Evolutionary conservation across 2,329 filamentous ascomycete genomes (phyloP), one percentile per base, ranked within the genome.

Genomic region (Paraphoma sp.): DNA sequence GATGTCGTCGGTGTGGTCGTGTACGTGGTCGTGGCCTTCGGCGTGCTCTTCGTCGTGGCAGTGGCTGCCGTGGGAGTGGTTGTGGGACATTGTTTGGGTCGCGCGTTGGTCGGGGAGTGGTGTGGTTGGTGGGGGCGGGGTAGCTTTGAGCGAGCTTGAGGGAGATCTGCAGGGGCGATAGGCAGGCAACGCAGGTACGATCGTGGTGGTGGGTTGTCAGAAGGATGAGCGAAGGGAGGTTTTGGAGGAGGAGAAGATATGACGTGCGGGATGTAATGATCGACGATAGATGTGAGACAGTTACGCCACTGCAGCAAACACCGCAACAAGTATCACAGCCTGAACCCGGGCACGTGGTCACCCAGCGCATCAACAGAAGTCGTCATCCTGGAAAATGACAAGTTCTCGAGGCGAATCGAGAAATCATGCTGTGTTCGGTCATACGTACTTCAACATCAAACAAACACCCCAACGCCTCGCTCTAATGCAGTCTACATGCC

Each of bases 1-100:
- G 69, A 97, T 87, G 81, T 98, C 94, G 80, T 98, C 91, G 45
- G 86, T 89, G 79, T 97, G 94, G 77, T 97, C 93, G 76, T 97
- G 93, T 42, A 81, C 85, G 60, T 83, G 81, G 67, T 81, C 76
- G 65, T 74, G 70, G 51, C 50, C 62, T 9, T 51, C 41, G 44
- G 31, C 53, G 29, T 55, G 56, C 18, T 53, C 43, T 41, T 55
- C 56, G 42, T 49, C 48, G 45, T 59, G 56, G 51, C 57, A 63
- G 80, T 97, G 93, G 80, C 97, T 91, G 42, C 87, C 88, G 48
- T 67, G 62, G 6, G 48, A 55, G 50, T 67, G 60, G 55, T 61
- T 54, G 56, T 75, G 68, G 29, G 71, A 73, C 72, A 71, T 76
- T 48, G 46, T 65, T 36, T 36, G 60, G 45, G 54, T 51, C 23